These are phyloP conservation scores for Gynostemma pentaphyllum DNA, from an alignment of 306 rosid species.

Conservation along the genomic window DNA sequence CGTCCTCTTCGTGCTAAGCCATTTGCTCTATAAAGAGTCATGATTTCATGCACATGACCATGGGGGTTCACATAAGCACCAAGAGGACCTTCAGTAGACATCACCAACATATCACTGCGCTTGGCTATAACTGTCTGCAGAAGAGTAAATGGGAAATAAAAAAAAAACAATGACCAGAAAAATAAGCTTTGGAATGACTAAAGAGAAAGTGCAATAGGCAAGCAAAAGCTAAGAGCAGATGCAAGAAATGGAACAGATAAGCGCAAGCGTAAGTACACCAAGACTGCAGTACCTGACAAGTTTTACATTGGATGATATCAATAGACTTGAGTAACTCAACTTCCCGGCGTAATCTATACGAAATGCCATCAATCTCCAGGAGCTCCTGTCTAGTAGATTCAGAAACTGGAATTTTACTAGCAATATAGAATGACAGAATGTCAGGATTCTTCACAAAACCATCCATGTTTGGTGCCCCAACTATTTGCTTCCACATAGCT, in stretches of 20 bases:
- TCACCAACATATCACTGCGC: conserved; percentile 89
- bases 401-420: conserved; percentile 93
- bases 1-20: conserved; percentile 58
- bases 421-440: conserved; percentile 69
- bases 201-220: neutral
- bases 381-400: conserved; percentile 95
- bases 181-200: neutral
- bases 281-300: conserved; percentile 48
- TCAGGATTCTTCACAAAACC: conserved; percentile 68
- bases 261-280: neutral
- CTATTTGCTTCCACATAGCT: conserved; percentile 90
- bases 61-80: conserved; percentile 77
- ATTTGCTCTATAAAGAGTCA: conserved; percentile 67
- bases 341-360: conserved; percentile 88
- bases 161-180: neutral
- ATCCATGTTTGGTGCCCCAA: conserved; percentile 76
- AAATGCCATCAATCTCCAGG: conserved; percentile 74
- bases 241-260: neutral
- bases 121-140: conserved; percentile 67
- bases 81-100: conserved; percentile 95
- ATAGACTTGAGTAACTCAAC: conserved; percentile 75
- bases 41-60: conserved; percentile 75
- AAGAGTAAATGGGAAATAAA: conserved; percentile 9
- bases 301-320: conserved; percentile 67
- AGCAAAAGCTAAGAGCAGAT: neutral